Percentiles rank a stretch among this genome's conserved stretches.
phyloP scores from a whole-genome alignment of 2,329 filamentous ascomycete species.

The Pseudonectria buxi region DNA sequence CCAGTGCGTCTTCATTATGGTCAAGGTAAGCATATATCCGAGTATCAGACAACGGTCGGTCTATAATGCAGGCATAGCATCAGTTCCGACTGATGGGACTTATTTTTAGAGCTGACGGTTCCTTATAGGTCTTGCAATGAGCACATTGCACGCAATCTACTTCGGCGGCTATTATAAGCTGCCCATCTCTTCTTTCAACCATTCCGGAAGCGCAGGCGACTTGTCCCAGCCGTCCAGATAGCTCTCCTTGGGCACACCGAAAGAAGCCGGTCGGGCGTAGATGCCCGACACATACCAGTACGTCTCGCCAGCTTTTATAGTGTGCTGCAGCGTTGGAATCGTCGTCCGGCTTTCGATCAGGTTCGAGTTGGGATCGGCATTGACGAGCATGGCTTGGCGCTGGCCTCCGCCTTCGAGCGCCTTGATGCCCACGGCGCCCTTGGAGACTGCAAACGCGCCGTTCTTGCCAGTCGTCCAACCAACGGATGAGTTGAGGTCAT shows the following conservation, averaged over 20 bases:
- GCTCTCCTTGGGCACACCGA: slow-evolving; percentile 41
- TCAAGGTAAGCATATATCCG: too few relatives aligned
- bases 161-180: slow-evolving; percentile 9
- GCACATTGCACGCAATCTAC: too few relatives aligned
- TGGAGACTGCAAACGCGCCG: slow-evolving; percentile 51
- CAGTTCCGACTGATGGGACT: slow-evolving; percentile 20
- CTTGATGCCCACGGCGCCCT: slow-evolving; percentile 51
- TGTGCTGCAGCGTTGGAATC: slow-evolving; percentile 62
- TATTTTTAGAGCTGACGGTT: too few relatives aligned
- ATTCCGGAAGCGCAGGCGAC: slow-evolving; percentile 51
- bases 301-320: slow-evolving; percentile 49
- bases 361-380: slow-evolving; percentile 75
- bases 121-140: too few relatives aligned
- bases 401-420: slow-evolving; percentile 43
- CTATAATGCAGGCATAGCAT: too few relatives aligned
- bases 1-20: too few relatives aligned
- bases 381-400: slow-evolving; percentile 58
- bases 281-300: slow-evolving; percentile 65
- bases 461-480: slow-evolving; percentile 43
- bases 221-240: slow-evolving; percentile 57
- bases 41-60: too few relatives aligned
- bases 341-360: slow-evolving; percentile 65
- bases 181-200: slow-evolving; percentile 49
- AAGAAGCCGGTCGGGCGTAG: slow-evolving; percentile 58
- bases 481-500: slow-evolving; percentile 48